Percentiles rank a stretch among this genome's conserved stretches.
These are phyloP conservation scores for Rusavskia elegans DNA, from an alignment of 495 filamentous ascomycete species.

Conservation along the genomic window DNA sequence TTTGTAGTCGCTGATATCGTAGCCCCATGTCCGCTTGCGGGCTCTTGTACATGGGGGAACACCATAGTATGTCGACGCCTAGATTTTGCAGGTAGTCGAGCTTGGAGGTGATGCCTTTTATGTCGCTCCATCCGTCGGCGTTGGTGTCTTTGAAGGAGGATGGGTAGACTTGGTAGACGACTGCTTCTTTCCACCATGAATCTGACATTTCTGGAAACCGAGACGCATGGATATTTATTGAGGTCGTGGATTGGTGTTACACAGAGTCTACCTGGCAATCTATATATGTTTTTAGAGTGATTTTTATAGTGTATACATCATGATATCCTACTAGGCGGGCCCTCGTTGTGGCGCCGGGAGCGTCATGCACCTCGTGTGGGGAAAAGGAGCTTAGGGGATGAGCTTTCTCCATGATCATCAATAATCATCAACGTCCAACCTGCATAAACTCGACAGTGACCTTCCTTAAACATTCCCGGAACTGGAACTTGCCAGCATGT, in stretches of 20 bases:
- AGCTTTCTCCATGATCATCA: too few relatives aligned
- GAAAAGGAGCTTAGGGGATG: neutral
- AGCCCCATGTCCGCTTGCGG: slow-evolving; percentile 33
- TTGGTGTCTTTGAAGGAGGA: slow-evolving; percentile 48
- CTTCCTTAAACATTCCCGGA: too few relatives aligned
- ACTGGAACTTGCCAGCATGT: too few relatives aligned
- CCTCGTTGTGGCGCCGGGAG: too few relatives aligned
- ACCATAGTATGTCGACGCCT: slow-evolving; percentile 46
- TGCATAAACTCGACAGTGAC: too few relatives aligned
- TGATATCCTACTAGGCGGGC: neutral
- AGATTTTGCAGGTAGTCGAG: slow-evolving; percentile 43
- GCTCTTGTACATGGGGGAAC: slow-evolving; percentile 29
- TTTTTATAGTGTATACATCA: neutral
- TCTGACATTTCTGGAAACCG: slow-evolving; percentile 1
- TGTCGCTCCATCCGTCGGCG: slow-evolving; percentile 45
- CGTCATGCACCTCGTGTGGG: neutral
- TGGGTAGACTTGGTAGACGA: slow-evolving; percentile 34
- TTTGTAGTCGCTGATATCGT: slow-evolving; percentile 43
- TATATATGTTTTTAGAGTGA: too few relatives aligned
- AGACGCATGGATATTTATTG: neutral
- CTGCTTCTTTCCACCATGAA: slow-evolving; percentile 18
- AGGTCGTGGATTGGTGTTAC: too few relatives aligned
- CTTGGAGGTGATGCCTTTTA: slow-evolving; percentile 44
- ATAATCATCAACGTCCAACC: too few relatives aligned
- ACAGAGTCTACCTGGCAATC: too few relatives aligned